A percentile compares a stretch with the other conserved stretches of the same genome.
Conservation (phyloP, 805 yeast species). For the Candida dajiaensis region DNA sequence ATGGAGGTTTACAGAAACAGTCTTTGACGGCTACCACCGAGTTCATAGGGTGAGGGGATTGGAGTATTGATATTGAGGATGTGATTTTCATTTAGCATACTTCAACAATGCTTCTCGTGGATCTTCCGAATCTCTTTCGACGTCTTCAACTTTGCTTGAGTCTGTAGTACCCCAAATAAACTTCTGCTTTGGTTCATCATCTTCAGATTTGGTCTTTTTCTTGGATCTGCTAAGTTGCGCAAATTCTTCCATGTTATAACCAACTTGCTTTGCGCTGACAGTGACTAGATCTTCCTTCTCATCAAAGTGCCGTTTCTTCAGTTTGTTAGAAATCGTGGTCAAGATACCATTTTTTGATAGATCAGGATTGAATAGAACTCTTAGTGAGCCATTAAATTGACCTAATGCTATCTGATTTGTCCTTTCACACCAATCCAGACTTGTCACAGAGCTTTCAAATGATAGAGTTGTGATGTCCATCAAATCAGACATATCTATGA, state of each 20-base stretch:
- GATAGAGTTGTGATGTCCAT: slow-evolving; percentile 7
- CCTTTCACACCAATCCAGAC: slow-evolving; percentile 17
- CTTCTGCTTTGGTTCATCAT: slow-evolving; percentile 3
- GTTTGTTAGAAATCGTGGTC: slow-evolving; percentile 13
- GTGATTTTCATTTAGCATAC: neutral
- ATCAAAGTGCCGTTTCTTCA: slow-evolving; percentile 14
- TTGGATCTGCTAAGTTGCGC: slow-evolving; percentile 10
- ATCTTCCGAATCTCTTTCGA: neutral
- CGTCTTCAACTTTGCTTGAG: neutral
- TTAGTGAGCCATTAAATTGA: slow-evolving; percentile 7
- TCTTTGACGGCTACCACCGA: slow-evolving; percentile 3
- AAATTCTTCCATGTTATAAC: slow-evolving; percentile 18
- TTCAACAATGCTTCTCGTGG: neutral
- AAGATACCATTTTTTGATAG: slow-evolving; percentile 18
- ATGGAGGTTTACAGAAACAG: slow-evolving; percentile 5
- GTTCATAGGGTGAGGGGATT: slow-evolving; percentile 1
- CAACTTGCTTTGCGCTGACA: slow-evolving; percentile 5
- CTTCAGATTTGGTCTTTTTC: slow-evolving; percentile 1
- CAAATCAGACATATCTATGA: slow-evolving; percentile 19
- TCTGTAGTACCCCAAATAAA: slow-evolving; percentile 12
- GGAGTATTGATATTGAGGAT: neutral
- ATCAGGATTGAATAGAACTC: slow-evolving; percentile 15
- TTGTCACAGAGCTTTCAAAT: slow-evolving; percentile 6
- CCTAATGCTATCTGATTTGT: slow-evolving; percentile 24
- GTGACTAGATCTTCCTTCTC: slow-evolving; percentile 7